These are phyloP conservation scores for Borovskyia barvae DNA, from an alignment of 208 protist species.

Conservation along the genomic window DNA sequence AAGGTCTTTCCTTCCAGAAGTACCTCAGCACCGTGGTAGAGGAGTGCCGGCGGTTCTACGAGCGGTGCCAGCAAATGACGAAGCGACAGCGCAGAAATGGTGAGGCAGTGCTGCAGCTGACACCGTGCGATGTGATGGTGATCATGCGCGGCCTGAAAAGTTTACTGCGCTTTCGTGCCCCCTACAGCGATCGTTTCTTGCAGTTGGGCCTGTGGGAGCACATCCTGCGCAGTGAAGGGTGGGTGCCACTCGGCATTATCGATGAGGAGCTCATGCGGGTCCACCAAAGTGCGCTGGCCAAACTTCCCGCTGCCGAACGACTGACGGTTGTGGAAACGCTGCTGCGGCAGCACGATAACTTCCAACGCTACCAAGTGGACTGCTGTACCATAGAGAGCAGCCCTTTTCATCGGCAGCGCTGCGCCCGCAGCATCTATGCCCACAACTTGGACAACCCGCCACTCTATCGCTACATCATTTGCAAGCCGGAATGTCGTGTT, in stretches of 20 bases:
- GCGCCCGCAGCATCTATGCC: slow-evolving; percentile 38
- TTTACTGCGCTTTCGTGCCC: slow-evolving; percentile 39
- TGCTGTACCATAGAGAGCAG: slow-evolving; percentile 19
- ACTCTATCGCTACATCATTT: slow-evolving; percentile 25
- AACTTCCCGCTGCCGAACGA: slow-evolving; percentile 13
- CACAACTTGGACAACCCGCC: slow-evolving; percentile 13
- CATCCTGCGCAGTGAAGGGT: slow-evolving; percentile 33
- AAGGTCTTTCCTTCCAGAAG: slow-evolving; percentile 13
- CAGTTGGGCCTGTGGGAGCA: slow-evolving; percentile 5
- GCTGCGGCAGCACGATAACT: slow-evolving; percentile 44
- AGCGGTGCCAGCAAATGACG: slow-evolving; percentile 13
- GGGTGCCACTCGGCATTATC: slow-evolving; percentile 45
- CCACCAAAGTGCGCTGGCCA: not conserved
- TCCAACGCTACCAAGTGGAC: slow-evolving; percentile 47
- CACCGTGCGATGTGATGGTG: slow-evolving; percentile 1
- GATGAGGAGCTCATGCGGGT: slow-evolving; percentile 16
- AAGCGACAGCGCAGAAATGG: slow-evolving; percentile 18
- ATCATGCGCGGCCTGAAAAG: slow-evolving; percentile 30
- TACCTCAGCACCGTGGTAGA: slow-evolving; percentile 14
- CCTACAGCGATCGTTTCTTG: slow-evolving; percentile 24
- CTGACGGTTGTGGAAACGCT: slow-evolving; percentile 27
- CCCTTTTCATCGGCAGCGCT: slow-evolving; percentile 32
- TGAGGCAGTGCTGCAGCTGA: slow-evolving; percentile 6
- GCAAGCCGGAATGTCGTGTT: slow-evolving; percentile 6
- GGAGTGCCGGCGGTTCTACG: slow-evolving; percentile 14